Conservation (phyloP, 305 asterid species). For the Fraxinus paxiana region DNA sequence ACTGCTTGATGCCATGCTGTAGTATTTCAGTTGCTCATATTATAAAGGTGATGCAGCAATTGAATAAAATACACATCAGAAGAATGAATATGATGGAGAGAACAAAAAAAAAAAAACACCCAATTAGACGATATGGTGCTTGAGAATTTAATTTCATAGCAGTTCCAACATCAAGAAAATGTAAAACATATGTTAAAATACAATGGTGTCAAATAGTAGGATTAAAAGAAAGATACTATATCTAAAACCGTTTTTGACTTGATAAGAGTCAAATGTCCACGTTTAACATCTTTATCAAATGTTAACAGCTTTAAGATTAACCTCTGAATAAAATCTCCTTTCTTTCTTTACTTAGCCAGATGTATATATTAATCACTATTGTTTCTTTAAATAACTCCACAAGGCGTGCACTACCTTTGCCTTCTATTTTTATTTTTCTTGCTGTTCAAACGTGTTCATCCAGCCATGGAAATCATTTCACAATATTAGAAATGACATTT, state of each 20-base stretch:
- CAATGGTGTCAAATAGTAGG: neutral
- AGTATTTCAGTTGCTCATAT: neutral
- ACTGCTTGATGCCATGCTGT: constrained; percentile 49
- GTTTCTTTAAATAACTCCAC: neutral
- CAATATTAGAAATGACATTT: neutral
- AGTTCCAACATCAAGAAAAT: neutral
- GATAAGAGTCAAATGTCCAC: neutral
- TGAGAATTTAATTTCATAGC: neutral
- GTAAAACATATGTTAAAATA: neutral
- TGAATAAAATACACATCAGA: constrained; percentile 5
- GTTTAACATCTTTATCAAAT: neutral
- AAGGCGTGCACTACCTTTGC: neutral
- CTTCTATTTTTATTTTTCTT: neutral
- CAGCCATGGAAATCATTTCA: neutral
- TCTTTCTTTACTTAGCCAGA: neutral
- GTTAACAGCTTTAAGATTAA: neutral
- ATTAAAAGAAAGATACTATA: neutral
- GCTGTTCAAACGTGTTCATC: neutral
- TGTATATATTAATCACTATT: neutral
- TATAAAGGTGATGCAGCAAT: neutral
- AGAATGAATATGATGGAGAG: neutral
- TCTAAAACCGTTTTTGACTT: neutral
- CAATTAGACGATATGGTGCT: constrained; percentile 10
- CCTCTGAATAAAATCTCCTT: neutral
- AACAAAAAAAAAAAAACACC: neutral